Evolutionary conservation across 2,329 filamentous ascomycete genomes (phyloP), one percentile per base, ranked within the genome.

Genomic region (Bimuria novae-zelandiae): DNA sequence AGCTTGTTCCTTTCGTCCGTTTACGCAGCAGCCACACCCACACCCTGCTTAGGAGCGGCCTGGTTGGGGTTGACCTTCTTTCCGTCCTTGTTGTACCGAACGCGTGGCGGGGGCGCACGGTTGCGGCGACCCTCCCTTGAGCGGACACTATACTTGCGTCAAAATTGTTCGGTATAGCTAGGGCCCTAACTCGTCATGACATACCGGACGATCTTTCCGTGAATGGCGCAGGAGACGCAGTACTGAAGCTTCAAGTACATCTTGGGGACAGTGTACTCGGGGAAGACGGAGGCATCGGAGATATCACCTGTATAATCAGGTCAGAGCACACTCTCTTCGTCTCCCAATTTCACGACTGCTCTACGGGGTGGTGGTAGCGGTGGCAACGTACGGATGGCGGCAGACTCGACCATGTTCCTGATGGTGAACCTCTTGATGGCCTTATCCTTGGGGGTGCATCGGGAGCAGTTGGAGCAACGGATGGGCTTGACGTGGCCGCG

Each of bases 221-320:
- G 94, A 71, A 99, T 99, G 77, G 94, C 94, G 84, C 94, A 99
- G 82, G 93, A 97, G 78, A 99, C 94, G 82, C 94, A 99, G 91
- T 99, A 99, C 86, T 99, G 94, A 80, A 99, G 89, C 89, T 99
- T 99, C 83, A 99, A 86, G 90, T 99, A 99, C 95, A 99, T 99
- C 90, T 99, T 99, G 83, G 94, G 94, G 76, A 99, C 93, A 72
- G 92, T 92, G 87, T 99, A 99, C 85, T 99, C 94, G 76, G 89
- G 81, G 84, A 97, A 99, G 82, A 99, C 94, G 76, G 94, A 97
- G 76, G 95, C 94, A 80, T 99, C 94, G 69, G 92, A 97, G 84
- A 99, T 99, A 91, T 99, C 94, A 92, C 94, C 94, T 97, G 76
- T 53, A 54, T 51, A 47, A 21, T 32, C 27, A 44, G 55, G 60